Evolutionary conservation across 2,329 filamentous ascomycete species (phyloP), one percentile per base, ranked within the genome.

Genomic region (Aspergillus ibericus): DNA sequence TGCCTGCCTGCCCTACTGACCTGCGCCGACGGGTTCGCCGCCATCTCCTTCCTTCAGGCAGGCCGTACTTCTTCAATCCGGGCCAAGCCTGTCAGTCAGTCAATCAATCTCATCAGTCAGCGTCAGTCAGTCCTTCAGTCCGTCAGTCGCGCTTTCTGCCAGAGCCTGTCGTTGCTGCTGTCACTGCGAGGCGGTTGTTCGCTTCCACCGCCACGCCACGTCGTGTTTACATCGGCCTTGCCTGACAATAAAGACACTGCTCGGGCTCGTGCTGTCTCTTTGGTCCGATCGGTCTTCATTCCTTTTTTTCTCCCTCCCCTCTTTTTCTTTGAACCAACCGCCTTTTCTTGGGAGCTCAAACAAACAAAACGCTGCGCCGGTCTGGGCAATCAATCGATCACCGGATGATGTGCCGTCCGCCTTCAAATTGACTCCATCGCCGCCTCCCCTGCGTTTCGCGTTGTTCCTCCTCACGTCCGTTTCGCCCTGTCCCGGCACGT

Each of bases 161-260:
- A 56, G 50, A 51, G 29, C 56, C 61, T 61, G 57, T 53, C 57
- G 53, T 25, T 29, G 25, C 44, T 29, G 20, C 13, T 25, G 61
- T 60, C 59, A 53, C 46, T 61, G 40, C 46, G 49, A 46, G 34
- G 48, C 59, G 44, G 51, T 54, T 48, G 34, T 47, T 29, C 35
- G 51, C 46, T 65, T 56, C 55, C 61, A 62, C 62, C 61, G 62
- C 62, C 60, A 60, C 62, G 60, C 59, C 62, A 59, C 56, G 47
- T 59, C 59, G 61, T 42, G 49, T 36, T 32, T 32, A 56, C 36
- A 53, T 29, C 18, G 27, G 25, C 12, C 36, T 16, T 32, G 22
- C 36, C 20, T 18, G 25, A 42, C 25, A 40, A 40, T 25, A 60
- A 49, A 48, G 42, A 16, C 16, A 13, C 36, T 56, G 38, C 36